Evolutionary conservation across 202 grass and related monocot species (phyloP), one percentile per base, ranked within the genome.

Genomic region (Setaria italica): DNA sequence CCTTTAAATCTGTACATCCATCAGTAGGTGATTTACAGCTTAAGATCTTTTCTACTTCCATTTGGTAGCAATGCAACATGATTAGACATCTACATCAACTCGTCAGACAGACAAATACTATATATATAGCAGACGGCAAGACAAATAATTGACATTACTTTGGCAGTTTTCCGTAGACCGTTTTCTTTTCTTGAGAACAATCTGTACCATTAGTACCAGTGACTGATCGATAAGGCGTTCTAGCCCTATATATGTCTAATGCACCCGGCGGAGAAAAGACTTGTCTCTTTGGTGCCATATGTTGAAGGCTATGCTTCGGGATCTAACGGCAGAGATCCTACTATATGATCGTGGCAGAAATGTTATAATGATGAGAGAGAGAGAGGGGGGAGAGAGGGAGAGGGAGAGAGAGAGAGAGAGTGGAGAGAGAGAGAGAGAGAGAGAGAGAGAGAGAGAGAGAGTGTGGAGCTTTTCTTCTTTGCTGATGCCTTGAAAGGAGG

Each of bases 301-400:
- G 85, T 53, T 81, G 80, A 70, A 78, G 66, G 17, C 46, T 79
- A 67, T 81, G 85, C 70, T 70, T 77, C 45, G 83, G 88, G 87
- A 92, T 88, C 76, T 73, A 82, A 78, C 85, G 80, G 60, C 82
- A 81, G 33, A 74, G 66, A 88, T 88, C 46, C 77, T 84, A 79
- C 43, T 86, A 48, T 41, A 5, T 53, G 59, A 71, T 89, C 48
- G 37, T 70, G 79, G 76, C 80, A 76, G 67, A 88, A 80, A 82
- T 58, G 85, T 63, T 83, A 74, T 72, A 83, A 88, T 86, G 70
- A 81, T 81, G 20, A 72, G 62, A 46, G 46, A 68, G 72, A 64
- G 54, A 77, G 25, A 25, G 25, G 25, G 25, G 25, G 25, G 25
- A 25, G 25, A 25, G 25, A 25, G 25, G 25, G 43, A 57, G 37